phyloP scores from a whole-genome alignment of 805 yeast genomes.

The Schwanniomyces vanrijiae region DNA sequence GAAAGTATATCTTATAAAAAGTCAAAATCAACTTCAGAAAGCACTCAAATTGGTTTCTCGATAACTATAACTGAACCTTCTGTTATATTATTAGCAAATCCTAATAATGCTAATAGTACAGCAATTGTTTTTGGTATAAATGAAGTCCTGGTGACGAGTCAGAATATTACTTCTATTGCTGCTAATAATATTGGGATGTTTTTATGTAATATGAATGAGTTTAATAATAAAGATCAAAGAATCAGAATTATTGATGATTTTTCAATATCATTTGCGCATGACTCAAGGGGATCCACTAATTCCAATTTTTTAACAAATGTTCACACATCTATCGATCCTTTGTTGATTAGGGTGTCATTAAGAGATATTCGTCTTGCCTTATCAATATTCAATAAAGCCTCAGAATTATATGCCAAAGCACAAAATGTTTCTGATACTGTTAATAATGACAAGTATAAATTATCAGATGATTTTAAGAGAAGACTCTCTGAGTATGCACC shows the following conservation, averaged over 20 bases:
- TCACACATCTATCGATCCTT: slow-evolving; percentile 73
- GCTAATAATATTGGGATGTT: slow-evolving; percentile 86
- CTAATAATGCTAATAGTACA: slow-evolving; percentile 65
- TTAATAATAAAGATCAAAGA: slow-evolving; percentile 62
- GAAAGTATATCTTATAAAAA: not conserved
- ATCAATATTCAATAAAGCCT: slow-evolving; percentile 70
- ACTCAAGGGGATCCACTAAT: slow-evolving; percentile 63
- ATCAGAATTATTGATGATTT: slow-evolving; percentile 88
- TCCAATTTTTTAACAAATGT: slow-evolving; percentile 61
- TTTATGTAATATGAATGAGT: slow-evolving; percentile 69
- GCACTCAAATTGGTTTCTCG: slow-evolving; percentile 46
- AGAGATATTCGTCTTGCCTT: slow-evolving; percentile 84
- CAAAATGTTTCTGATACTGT: slow-evolving; percentile 14
- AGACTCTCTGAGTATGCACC: slow-evolving; percentile 68
- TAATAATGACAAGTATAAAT: slow-evolving; percentile 30
- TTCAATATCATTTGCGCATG: slow-evolving; percentile 72
- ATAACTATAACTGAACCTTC: slow-evolving; percentile 77
- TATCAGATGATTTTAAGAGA: slow-evolving; percentile 64
- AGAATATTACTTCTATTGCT: slow-evolving; percentile 62
- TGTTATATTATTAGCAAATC: slow-evolving; percentile 76
- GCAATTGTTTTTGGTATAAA: slow-evolving; percentile 90
- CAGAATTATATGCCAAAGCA: slow-evolving; percentile 44
- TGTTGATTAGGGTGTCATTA: slow-evolving; percentile 77
- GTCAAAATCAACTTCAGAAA: not conserved
- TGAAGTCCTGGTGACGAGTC: slow-evolving; percentile 70